Conservation (phyloP, 1,284 basidiomycete genomes). For the Sanghuangporus sanghuang region DNA sequence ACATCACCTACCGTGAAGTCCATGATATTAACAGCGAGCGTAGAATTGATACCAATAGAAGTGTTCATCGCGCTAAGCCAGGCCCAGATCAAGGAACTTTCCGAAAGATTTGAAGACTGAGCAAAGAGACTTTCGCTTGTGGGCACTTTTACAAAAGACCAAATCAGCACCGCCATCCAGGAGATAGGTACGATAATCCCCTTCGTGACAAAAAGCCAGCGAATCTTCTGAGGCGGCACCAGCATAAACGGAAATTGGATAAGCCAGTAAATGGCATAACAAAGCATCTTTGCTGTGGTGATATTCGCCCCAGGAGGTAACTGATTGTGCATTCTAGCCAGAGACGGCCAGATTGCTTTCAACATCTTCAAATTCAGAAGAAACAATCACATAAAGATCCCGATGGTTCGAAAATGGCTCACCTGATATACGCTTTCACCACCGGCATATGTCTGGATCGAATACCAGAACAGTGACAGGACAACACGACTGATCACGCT, state of each 20-base stretch:
- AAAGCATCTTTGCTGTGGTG: slow-evolving; percentile 62
- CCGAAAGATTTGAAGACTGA: slow-evolving; percentile 41
- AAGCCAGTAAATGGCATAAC: slow-evolving; percentile 78
- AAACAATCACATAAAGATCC: neutral
- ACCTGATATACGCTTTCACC: slow-evolving; percentile 60
- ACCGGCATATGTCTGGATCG: slow-evolving; percentile 53
- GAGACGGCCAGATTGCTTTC: slow-evolving; percentile 74
- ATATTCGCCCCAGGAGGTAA: slow-evolving; percentile 56
- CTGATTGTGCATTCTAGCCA: slow-evolving; percentile 56
- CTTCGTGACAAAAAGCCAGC: slow-evolving; percentile 69
- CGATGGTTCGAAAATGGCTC: neutral
- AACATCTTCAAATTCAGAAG: slow-evolving; percentile 44
- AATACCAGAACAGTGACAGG: slow-evolving; percentile 77
- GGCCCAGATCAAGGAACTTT: slow-evolving; percentile 61
- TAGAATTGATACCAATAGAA: slow-evolving; percentile 60
- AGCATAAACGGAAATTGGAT: slow-evolving; percentile 71
- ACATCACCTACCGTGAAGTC: slow-evolving; percentile 53
- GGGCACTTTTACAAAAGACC: slow-evolving; percentile 66
- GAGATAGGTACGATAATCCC: slow-evolving; percentile 59
- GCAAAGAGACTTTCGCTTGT: slow-evolving; percentile 42
- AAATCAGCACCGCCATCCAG: slow-evolving; percentile 69
- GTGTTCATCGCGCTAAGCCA: slow-evolving; percentile 69
- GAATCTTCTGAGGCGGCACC: slow-evolving; percentile 69
- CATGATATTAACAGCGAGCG: slow-evolving; percentile 67
- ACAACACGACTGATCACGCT: slow-evolving; percentile 69